Evolutionary conservation across 371 early-diverging fungal species (phyloP), one percentile per base, ranked within the genome.

Genomic region (Mortierella sp.): DNA sequence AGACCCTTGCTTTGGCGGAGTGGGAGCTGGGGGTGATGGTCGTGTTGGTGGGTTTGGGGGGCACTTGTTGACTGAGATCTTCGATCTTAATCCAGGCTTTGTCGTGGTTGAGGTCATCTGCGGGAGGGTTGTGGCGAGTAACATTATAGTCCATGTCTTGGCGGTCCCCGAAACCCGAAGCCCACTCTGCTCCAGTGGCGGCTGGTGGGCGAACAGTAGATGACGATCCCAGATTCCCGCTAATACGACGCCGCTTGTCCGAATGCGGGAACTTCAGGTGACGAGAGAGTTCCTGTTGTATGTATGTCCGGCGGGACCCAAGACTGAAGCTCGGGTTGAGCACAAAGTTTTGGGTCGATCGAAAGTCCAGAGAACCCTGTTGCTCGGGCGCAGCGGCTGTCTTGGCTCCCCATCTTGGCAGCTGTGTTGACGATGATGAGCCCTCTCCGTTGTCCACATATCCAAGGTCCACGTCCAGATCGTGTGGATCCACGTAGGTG

Each of bases 231-330:
- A 44, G 4, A 24, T 67, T 64, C 8, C 71, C 74, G 47, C 73
- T 73, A 31, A 53, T 14, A 22, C 81, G 73, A 22, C 73, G 69
- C 4, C 81, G 50, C 52, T 81, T 81, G 29, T 31, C 66, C 1
- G 81, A 76, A 3, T 45, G 39, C 24, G 72, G 26, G 2, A 45
- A 55, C 31, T 31, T 26, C 29, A 55, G 31, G 3, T 3, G 14
- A 14, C 31, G 31, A 3, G 6, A 7, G 1, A 55, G 55, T 4
- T 14, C 4, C 4, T 9, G 10, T 4, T 31, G 55, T 31, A 55
- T 55, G 16, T 55, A 31, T 26, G 55, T 16, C 4, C 55, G 55
- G 31, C 55, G 31, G 6, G 26, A 26, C 55, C 5, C 16, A 31
- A 26, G 13, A 4, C 16, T 26, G 31, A 29, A 16, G 16, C 55